Evolutionary conservation across 2,329 filamentous ascomycete genomes (phyloP).

Genomic region (Microdochium paspali): DNA sequence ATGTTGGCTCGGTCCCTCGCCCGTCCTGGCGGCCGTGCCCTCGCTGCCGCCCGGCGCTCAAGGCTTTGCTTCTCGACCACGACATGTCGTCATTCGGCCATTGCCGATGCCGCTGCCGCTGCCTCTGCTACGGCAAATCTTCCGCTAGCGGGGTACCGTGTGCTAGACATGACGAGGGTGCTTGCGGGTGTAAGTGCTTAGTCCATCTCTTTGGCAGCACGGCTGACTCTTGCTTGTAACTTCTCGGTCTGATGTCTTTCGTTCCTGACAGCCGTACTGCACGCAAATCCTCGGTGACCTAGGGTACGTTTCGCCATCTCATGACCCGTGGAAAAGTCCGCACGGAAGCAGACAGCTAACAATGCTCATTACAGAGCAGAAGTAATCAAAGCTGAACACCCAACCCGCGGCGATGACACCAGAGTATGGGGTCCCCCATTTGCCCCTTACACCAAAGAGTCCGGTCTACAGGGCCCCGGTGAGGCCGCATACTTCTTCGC

Average conservation of each 20-base stretch:
- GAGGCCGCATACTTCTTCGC: constrained; percentile 93
- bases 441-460: constrained; percentile 60
- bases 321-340: constrained; percentile 6
- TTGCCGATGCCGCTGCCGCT: constrained; percentile 13
- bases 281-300: constrained; percentile 95
- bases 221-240: too few species aligned
- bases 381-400: constrained; percentile 96
- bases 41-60: background rate
- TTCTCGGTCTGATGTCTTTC: constrained; percentile 2
- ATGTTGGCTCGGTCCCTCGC: background rate
- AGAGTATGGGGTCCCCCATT: constrained; percentile 95
- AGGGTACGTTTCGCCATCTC: constrained; percentile 52
- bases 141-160: constrained; percentile 76
- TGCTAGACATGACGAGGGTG: constrained; percentile 95
- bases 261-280: constrained; percentile 67
- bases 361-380: constrained; percentile 66
- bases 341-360: too few species aligned
- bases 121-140: constrained; percentile 18
- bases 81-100: constrained; percentile 11
- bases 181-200: constrained; percentile 69
- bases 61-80: background rate
- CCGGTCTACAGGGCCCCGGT: constrained; percentile 58
- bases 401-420: constrained; percentile 83
- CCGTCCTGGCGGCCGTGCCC: background rate
- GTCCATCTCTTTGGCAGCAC: constrained; percentile 3